These are phyloP conservation scores for Thelonectria olida DNA, from an alignment of 2,329 filamentous ascomycete genomes.

Conservation along the genomic window DNA sequence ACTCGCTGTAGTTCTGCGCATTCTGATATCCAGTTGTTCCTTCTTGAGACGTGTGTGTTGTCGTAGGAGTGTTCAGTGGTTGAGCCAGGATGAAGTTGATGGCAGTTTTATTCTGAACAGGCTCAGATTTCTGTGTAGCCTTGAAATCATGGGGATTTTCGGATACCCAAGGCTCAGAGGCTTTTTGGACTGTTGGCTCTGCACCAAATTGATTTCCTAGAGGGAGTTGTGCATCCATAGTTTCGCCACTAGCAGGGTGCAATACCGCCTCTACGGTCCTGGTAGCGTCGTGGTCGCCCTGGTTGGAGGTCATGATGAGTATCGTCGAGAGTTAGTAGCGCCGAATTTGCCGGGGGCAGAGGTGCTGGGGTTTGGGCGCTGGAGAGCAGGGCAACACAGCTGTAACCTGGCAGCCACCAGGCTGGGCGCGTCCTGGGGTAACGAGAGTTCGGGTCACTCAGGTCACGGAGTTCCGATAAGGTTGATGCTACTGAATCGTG, in stretches of 20 bases:
- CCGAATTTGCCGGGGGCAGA: not conserved
- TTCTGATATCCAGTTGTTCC: not conserved
- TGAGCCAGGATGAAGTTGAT: not conserved
- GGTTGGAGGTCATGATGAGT: conserved; percentile 15
- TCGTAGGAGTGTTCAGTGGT: not conserved
- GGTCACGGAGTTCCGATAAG: not conserved
- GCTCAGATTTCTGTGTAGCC: not conserved
- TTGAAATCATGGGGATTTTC: not conserved
- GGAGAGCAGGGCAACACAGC: not conserved
- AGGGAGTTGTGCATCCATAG: not conserved
- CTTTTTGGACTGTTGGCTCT: not conserved
- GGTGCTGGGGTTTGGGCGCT: not conserved
- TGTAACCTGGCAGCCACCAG: conserved; percentile 9
- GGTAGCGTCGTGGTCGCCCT: conserved; percentile 4
- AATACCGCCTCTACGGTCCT: conserved; percentile 16
- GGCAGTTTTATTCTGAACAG: not conserved
- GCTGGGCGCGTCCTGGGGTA: conserved; percentile 5
- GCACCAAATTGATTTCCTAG: not conserved
- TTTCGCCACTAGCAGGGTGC: conserved; percentile 6
- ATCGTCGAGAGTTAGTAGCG: not conserved
- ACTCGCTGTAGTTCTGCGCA: not conserved
- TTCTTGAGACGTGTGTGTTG: not conserved
- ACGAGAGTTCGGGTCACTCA: not conserved
- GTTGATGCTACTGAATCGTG: not conserved
- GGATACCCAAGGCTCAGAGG: not conserved